Base-by-base conservation (phyloP, 176 grass and related monocot species). In the Eragrostis curvula region DNA sequence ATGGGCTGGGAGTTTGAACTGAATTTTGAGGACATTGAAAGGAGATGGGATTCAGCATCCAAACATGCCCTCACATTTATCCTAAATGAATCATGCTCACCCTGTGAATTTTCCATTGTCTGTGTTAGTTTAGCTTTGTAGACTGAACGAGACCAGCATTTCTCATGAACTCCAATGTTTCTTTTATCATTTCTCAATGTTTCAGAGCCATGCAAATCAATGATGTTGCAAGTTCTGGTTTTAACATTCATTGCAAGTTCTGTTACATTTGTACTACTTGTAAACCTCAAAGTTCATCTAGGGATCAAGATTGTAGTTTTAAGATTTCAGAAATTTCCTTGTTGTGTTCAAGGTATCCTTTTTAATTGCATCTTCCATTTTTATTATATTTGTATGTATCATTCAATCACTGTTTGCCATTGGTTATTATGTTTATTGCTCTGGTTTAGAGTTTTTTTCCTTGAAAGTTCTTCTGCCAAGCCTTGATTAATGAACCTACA, bases 241-340 rank as follows among this genome's bases (percentile, higher is more conserved):
- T 59, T 47, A 77, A 18, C 55, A 18, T n/a, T n/a, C n/a, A n/a
- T n/a, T n/a, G n/a, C n/a, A n/a, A n/a, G n/a, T n/a, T n/a, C n/a
- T n/a, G n/a, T n/a, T n/a, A n/a, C n/a, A n/a, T 70, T 21, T 64
- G 6, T 23, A 76, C 17, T 8, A 9, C 8, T 69, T 69, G 24
- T 0, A 59, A 56, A 25, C 21, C 64, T 23, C 23, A 21, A 45
- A 71, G 32, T 76, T 57, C 47, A 68, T 77, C 17, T 1, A 40
- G 45, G 56, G n/a, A 84, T 36, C 39, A 75, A 65, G 30, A 66
- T 75, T 12, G 29, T 25, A 73, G 40, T 39, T 24, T 25, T 25
- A 65, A 25, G 30, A 29, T 64, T 60, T 17, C 7, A 1, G 45
- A 66, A 49, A 17, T 36, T 39, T 23, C 15, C 1, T n/a, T 46